Percentiles rank a stretch among this genome's conserved stretches.
Conservation (phyloP, 2,329 filamentous ascomycete genomes). For the Corynespora cassiicola region DNA sequence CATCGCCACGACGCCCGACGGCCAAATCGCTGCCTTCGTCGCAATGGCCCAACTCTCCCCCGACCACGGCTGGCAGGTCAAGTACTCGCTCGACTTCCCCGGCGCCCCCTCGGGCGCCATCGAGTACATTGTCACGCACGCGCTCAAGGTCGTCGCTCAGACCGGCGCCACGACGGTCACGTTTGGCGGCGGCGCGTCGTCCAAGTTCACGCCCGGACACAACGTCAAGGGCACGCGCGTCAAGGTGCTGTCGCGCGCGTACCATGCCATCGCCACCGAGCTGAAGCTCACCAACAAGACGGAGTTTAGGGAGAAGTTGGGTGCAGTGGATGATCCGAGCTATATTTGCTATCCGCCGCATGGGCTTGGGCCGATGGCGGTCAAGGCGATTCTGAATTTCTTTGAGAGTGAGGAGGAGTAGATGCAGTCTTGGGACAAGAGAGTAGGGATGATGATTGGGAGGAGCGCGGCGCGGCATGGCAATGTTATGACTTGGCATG, state of each 20-base stretch:
- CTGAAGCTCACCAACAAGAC: constrained; percentile 83
- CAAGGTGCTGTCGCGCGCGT: constrained; percentile 81
- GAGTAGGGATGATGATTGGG: constrained; percentile 10
- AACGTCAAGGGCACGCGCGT: constrained; percentile 82
- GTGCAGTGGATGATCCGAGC: constrained; percentile 80
- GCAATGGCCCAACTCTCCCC: constrained; percentile 83
- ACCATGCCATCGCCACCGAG: constrained; percentile 80
- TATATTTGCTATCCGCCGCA: constrained; percentile 91
- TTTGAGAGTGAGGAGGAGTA: constrained; percentile 72
- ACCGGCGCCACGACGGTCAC: constrained; percentile 73
- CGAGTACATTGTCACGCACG: constrained; percentile 78
- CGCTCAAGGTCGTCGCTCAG: constrained; percentile 67
- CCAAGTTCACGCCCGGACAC: constrained; percentile 77
- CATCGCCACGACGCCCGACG: constrained; percentile 75
- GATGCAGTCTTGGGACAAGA: constrained; percentile 12
- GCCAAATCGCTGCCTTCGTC: constrained; percentile 77
- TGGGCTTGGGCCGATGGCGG: constrained; percentile 80
- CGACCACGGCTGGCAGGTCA: constrained; percentile 88
- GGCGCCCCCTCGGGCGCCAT: constrained; percentile 85
- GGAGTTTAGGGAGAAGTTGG: constrained; percentile 91
- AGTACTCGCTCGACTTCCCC: constrained; percentile 95
- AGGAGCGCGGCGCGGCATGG: constrained; percentile 11
- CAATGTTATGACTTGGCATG: no score
- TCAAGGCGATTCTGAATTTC: constrained; percentile 87
- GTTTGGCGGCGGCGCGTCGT: constrained; percentile 83